Conservation (phyloP, 1,139 yeast genomes). For the Hyphopichia burtonii region DNA sequence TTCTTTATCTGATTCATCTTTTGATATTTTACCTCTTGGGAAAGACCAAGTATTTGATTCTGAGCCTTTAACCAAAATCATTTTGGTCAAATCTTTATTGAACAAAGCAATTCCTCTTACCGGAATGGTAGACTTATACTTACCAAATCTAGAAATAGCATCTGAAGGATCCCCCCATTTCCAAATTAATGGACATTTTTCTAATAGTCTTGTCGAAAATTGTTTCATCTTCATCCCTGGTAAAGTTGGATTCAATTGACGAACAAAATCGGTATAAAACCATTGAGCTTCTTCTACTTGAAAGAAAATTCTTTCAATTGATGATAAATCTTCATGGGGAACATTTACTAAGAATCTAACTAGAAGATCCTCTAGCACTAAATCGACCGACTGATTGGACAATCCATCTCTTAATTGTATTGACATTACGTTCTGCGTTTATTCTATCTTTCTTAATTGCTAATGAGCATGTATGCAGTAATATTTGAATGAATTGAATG, state of each 20-base stretch:
- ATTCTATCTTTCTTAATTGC: background rate
- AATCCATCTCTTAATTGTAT: slow-evolving; percentile 57
- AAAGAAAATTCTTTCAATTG: slow-evolving; percentile 84
- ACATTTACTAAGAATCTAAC: slow-evolving; percentile 90
- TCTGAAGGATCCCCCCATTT: slow-evolving; percentile 79
- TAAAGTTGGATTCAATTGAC: slow-evolving; percentile 69
- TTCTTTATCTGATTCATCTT: slow-evolving; percentile 84
- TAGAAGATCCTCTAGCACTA: slow-evolving; percentile 80
- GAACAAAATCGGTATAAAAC: slow-evolving; percentile 88
- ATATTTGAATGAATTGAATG: background rate
- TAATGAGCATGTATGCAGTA: background rate
- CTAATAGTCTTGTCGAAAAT: slow-evolving; percentile 72
- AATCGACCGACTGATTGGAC: slow-evolving; percentile 61
- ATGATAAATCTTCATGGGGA: slow-evolving; percentile 85
- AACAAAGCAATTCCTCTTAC: slow-evolving; percentile 94
- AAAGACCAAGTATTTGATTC: slow-evolving; percentile 91
- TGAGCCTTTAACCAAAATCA: slow-evolving; percentile 80
- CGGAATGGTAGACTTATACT: slow-evolving; percentile 87
- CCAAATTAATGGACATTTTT: slow-evolving; percentile 83
- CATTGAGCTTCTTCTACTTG: slow-evolving; percentile 98
- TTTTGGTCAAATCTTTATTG: slow-evolving; percentile 66
- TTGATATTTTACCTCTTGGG: slow-evolving; percentile 95
- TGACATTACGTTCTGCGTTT: slow-evolving; percentile 35
- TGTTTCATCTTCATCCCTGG: slow-evolving; percentile 78
- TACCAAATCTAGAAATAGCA: slow-evolving; percentile 73